Conservation (phyloP, 768 basidiomycete genomes). For the Russula vinacea region DNA sequence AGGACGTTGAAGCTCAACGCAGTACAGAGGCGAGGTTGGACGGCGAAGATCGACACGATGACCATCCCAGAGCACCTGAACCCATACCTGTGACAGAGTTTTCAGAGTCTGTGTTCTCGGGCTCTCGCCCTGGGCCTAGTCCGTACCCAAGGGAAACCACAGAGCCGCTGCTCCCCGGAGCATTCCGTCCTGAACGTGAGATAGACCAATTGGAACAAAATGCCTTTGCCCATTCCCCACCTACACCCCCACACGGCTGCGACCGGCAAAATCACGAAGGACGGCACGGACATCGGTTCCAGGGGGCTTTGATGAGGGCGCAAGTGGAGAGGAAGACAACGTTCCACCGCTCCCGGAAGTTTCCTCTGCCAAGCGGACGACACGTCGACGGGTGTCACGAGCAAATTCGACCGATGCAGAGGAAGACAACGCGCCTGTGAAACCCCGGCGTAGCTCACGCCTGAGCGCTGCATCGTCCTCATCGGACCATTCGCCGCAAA, state of each 20-base stretch:
- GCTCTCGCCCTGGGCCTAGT: neutral
- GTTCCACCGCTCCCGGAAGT: slow-evolving; percentile 26
- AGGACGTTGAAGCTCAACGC: neutral
- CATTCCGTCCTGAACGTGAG: slow-evolving; percentile 17
- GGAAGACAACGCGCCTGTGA: slow-evolving; percentile 6
- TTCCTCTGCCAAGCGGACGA: slow-evolving; percentile 24
- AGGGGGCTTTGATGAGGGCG: slow-evolving; percentile 22
- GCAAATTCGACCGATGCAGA: slow-evolving; percentile 18
- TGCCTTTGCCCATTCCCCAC: slow-evolving; percentile 19
- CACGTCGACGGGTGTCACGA: slow-evolving; percentile 18
- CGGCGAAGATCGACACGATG: slow-evolving; percentile 2
- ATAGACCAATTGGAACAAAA: slow-evolving; percentile 3
- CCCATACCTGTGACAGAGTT: slow-evolving; percentile 16
- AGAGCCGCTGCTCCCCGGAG: slow-evolving; percentile 22
- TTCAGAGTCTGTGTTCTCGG: slow-evolving; percentile 21
- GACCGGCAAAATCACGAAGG: slow-evolving; percentile 23
- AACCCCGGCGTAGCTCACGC: slow-evolving; percentile 29
- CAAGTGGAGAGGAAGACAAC: slow-evolving; percentile 27
- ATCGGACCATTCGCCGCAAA: slow-evolving; percentile 26
- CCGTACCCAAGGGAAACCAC: slow-evolving; percentile 13
- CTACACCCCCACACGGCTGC: slow-evolving; percentile 23
- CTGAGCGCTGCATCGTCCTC: slow-evolving; percentile 29
- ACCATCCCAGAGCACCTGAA: neutral
- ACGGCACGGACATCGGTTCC: slow-evolving; percentile 20
- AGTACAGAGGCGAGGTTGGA: slow-evolving; percentile 2